Evolutionary conservation across 2,329 filamentous ascomycete genomes (phyloP).

Genomic region (Cladosporium sp.): DNA sequence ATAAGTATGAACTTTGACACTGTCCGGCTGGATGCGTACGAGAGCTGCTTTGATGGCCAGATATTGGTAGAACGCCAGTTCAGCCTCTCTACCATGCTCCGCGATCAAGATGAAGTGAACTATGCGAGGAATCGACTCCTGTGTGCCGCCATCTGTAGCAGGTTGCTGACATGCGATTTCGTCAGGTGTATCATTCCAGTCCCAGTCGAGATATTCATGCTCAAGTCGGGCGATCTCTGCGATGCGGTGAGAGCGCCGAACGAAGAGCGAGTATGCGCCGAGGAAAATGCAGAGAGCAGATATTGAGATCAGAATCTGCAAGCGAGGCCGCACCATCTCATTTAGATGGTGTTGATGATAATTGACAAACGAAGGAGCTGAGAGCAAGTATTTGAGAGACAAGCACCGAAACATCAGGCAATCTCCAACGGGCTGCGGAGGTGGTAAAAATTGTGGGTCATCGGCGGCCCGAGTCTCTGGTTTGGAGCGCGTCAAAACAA

Average conservation of each 20-base stretch:
- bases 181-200: constrained; percentile 1
- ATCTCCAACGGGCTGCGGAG: too few species aligned
- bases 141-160: background rate
- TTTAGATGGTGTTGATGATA: too few species aligned
- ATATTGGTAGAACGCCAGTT: constrained; percentile 14
- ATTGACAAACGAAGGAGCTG: too few species aligned
- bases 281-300: background rate
- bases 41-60: constrained; percentile 17
- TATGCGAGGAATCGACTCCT: constrained; percentile 8
- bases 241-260: background rate
- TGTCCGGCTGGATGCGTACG: constrained; percentile 11
- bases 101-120: constrained; percentile 17
- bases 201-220: constrained; percentile 1
- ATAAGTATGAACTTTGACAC: constrained; percentile 15
- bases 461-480: too few species aligned
- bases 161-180: background rate
- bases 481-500: too few species aligned
- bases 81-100: constrained; percentile 8
- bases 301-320: background rate
- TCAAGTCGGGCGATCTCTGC: constrained; percentile 1
- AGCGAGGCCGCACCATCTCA: background rate
- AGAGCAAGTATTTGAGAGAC: too few species aligned
- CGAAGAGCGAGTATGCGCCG: background rate
- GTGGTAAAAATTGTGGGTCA: too few species aligned
- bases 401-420: too few species aligned